Evolutionary conservation across 2,329 filamentous ascomycete genomes (phyloP), one percentile per base, ranked within the genome.

Genomic region (Cercospora sp.): DNA sequence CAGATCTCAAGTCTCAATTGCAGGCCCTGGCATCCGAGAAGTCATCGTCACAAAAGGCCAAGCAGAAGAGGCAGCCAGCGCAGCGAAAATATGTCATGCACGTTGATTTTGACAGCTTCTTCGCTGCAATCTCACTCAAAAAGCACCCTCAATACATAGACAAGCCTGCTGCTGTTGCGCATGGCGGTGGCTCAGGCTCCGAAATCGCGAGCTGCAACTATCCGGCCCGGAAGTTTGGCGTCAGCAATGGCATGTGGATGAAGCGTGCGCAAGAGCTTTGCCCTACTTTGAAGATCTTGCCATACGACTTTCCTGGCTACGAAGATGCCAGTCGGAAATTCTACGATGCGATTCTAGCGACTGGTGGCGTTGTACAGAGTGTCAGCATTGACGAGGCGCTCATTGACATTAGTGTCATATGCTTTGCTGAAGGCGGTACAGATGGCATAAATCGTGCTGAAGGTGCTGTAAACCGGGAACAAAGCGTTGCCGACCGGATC

Each of bases 171-270:
- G 95, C 92, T 0, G 91, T 99, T 37, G 94, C 95, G 3, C 95
- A 99, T 76, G 91, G 94, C 4, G 87, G 86, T 55, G 94, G 94
- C 0, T 88, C 87, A 26, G 93, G 92, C 0, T 97, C 94, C 0
- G 95, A 99, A 77, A 98, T 99, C 75, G 95, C 95, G 24, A 97
- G 94, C 71, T 99, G 95, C 81, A 99, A 99, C 75, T 99, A 99
- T 77, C 89, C 91, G 21, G 95, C 96, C 6, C 88, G 95, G 43
- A 85, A 87, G 34, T 95, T 90, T 74, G 94, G 94, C 1, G 85
- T 99, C 65, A 97, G 94, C 77, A 99, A 99, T 74, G 96, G 96
- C 43, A 99, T 98, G 95, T 99, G 96, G 95, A 98, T 99, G 94
- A 96, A 94, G 78, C 86, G 87, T 37, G 95, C 95, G 0, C 84